These are phyloP conservation scores for Fagopyrum tataricum DNA, from an alignment of 148 eudicot species.

Conservation along the genomic window DNA sequence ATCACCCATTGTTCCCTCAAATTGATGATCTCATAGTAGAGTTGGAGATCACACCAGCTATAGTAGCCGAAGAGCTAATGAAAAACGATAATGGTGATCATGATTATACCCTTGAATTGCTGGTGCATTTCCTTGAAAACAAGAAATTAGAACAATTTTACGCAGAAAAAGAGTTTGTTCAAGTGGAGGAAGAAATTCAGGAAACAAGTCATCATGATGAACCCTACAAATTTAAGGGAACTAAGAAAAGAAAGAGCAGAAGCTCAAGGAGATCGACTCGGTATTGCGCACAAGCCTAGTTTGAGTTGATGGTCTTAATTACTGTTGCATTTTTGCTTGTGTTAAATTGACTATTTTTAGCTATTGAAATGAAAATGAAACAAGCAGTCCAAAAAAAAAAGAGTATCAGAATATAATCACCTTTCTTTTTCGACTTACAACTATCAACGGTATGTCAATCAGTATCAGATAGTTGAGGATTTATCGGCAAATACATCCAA, in stretches of 20 bases:
- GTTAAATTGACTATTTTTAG: too few species aligned
- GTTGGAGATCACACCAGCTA: slow-evolving; percentile 25
- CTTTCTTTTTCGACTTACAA: too few species aligned
- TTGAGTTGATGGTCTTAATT: too few species aligned
- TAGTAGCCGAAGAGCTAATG: slow-evolving; percentile 35
- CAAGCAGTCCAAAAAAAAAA: too few species aligned
- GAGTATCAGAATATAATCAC: too few species aligned
- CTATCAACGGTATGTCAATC: too few species aligned
- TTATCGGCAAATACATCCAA: too few species aligned
- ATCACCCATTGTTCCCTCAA: slow-evolving; percentile 24
- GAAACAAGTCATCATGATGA: background rate
- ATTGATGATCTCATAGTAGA: slow-evolving; percentile 16
- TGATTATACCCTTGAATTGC: too few species aligned
- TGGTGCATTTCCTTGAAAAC: background rate
- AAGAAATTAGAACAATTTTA: background rate
- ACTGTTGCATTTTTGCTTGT: too few species aligned
- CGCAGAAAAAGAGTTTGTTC: background rate
- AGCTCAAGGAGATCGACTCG: background rate
- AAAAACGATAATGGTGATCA: slow-evolving; percentile 20
- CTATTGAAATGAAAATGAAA: too few species aligned
- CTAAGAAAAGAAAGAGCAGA: background rate
- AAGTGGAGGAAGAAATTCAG: too few species aligned
- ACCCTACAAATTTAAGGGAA: background rate
- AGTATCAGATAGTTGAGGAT: too few species aligned
- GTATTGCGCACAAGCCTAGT: background rate